phyloP scores from a whole-genome alignment of 2,329 filamentous ascomycete species.

The Lasiodiplodia sp. region DNA sequence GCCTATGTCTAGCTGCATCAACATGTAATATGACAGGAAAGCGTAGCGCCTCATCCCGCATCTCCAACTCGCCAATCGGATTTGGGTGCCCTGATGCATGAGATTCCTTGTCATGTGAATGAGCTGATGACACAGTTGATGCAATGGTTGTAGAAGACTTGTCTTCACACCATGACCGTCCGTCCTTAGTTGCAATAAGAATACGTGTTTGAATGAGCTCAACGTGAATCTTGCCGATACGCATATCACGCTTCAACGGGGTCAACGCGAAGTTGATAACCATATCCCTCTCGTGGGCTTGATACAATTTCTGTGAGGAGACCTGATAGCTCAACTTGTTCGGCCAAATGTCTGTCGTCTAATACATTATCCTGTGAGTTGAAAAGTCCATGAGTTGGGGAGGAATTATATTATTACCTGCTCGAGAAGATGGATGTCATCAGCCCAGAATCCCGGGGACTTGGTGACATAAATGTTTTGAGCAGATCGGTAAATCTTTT shows the following conservation, averaged over 20 bases:
- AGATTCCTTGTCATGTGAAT: neutral
- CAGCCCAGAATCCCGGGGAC: neutral
- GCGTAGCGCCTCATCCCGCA: neutral
- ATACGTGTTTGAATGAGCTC: neutral
- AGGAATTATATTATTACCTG: neutral
- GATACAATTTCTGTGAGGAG: neutral
- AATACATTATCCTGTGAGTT: neutral
- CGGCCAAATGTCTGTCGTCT: neutral
- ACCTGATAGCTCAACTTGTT: neutral
- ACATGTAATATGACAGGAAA: neutral
- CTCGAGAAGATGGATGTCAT: neutral
- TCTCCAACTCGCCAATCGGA: neutral
- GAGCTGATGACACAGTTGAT: neutral
- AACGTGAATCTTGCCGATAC: neutral
- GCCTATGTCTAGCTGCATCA: too few species aligned
- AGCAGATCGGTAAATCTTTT: neutral
- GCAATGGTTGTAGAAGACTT: neutral
- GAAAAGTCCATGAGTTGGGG: too few species aligned
- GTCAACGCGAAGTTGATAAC: neutral
- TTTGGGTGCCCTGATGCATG: too few species aligned
- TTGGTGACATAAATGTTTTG: neutral
- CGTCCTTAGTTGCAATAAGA: neutral
- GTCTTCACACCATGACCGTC: neutral
- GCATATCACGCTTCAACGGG: neutral
- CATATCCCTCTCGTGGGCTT: neutral